Conservation (phyloP, 2,329 filamentous ascomycete species). For the Claviceps citrina region DNA sequence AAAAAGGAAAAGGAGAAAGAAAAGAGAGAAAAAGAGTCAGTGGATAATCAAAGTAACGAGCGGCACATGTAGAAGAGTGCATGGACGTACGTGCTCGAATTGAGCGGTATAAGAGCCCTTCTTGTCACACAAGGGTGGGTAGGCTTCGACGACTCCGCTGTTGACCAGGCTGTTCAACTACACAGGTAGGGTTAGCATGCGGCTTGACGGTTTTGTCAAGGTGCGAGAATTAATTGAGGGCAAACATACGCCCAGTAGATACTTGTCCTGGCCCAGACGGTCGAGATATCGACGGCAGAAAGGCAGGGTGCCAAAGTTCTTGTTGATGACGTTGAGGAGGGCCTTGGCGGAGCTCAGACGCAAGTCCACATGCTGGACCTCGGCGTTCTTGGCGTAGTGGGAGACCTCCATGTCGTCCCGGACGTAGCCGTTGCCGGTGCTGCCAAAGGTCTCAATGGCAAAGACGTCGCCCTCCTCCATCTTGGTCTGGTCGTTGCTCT, state of each 20-base stretch:
- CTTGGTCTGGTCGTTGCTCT: conserved; percentile 74
- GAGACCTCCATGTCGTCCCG: conserved; percentile 79
- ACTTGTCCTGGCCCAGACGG: conserved; percentile 86
- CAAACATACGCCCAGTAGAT: conserved; percentile 61
- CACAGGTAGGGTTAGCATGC: not conserved
- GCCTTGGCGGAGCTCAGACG: conserved; percentile 71
- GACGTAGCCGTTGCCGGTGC: conserved; percentile 78
- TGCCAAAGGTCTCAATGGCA: conserved; percentile 91
- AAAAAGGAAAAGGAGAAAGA: not conserved
- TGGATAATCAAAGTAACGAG: not conserved
- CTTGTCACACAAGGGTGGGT: conserved; percentile 77
- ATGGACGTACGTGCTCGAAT: conserved; percentile 69
- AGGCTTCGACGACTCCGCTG: conserved; percentile 73
- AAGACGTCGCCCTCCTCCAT: conserved; percentile 97
- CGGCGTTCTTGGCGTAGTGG: conserved; percentile 64
- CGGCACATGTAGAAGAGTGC: not conserved
- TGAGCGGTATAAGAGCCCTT: conserved; percentile 93
- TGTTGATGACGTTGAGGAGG: conserved; percentile 77
- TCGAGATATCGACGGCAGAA: conserved; percentile 87
- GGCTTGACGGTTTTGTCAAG: not conserved
- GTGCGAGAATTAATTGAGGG: no score
- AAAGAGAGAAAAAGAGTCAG: conserved; percentile 5
- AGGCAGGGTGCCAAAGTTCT: conserved; percentile 87
- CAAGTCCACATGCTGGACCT: conserved; percentile 62
- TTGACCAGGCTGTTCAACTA: conserved; percentile 76